Percentiles rank a stretch among this genome's conserved stretches.
phyloP scores from a whole-genome alignment of 1,284 basidiomycete species.

The Hemileia vastatrix region DNA sequence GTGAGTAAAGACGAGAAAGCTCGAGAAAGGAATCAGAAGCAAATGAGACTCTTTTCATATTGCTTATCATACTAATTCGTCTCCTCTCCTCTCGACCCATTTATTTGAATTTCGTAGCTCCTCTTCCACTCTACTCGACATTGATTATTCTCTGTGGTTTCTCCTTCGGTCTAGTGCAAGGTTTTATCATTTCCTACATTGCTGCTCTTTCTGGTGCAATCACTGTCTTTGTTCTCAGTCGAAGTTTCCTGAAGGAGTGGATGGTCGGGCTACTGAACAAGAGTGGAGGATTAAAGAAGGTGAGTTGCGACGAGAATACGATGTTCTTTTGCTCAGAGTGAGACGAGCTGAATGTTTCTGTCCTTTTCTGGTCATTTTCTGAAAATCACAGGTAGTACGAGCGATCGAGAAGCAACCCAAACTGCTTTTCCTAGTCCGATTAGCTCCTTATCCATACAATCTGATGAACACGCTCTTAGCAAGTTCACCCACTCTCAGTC shows the following conservation, averaged over 20 bases:
- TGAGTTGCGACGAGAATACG: too few species aligned
- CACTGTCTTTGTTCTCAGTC: slow-evolving; percentile 64
- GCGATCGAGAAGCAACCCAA: slow-evolving; percentile 77
- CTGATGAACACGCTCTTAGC: slow-evolving; percentile 81
- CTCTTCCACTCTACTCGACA: slow-evolving; percentile 74
- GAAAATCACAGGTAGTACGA: slow-evolving; percentile 52
- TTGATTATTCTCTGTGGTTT: slow-evolving; percentile 77
- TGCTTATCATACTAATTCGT: too few species aligned
- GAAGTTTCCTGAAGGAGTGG: slow-evolving; percentile 57
- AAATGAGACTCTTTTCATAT: too few species aligned
- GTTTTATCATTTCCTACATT: slow-evolving; percentile 68
- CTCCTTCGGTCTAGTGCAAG: slow-evolving; percentile 68
- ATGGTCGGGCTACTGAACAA: slow-evolving; percentile 63
- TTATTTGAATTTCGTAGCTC: slow-evolving; percentile 52
- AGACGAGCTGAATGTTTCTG: neutral
- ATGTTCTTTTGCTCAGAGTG: too few species aligned
- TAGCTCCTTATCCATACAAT: slow-evolving; percentile 58
- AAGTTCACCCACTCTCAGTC: slow-evolving; percentile 67
- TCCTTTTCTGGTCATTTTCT: neutral
- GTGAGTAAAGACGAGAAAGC: slow-evolving; percentile 40
- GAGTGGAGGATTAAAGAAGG: slow-evolving; percentile 42
- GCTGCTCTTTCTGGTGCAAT: slow-evolving; percentile 72
- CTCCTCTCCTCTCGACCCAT: slow-evolving; percentile 46
- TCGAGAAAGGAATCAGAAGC: slow-evolving; percentile 42
- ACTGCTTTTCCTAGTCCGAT: slow-evolving; percentile 71